Evolutionary conservation across 176 grass and related monocot genomes (phyloP).

Genomic region (Secale cereale): DNA sequence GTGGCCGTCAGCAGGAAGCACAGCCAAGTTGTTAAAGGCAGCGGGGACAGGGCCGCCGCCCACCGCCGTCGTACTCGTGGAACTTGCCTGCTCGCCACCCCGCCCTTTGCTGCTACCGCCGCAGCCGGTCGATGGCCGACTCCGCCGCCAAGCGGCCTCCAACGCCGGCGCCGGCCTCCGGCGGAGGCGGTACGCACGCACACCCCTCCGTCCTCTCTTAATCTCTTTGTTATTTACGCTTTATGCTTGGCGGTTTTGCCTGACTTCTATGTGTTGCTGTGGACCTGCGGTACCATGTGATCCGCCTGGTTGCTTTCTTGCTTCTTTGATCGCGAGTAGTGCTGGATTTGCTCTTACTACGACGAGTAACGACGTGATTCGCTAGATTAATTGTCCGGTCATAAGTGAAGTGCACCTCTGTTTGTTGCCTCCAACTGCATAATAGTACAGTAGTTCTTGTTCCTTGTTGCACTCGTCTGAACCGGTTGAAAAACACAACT

Average conservation of each 20-base stretch:
- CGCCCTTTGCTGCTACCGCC: background rate
- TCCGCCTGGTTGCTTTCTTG: background rate
- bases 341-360: background rate
- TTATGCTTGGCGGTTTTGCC: background rate
- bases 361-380: background rate
- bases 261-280: background rate
- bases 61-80: background rate
- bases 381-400: background rate
- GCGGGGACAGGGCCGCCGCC: background rate
- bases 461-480: background rate
- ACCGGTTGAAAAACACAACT: background rate
- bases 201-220: background rate
- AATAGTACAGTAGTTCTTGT: background rate
- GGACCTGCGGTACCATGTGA: background rate
- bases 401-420: background rate
- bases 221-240: background rate
- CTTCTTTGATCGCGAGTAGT: background rate
- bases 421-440: background rate
- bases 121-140: slow-evolving; percentile 1
- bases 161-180: background rate
- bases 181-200: background rate
- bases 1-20: background rate
- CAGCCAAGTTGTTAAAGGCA: background rate
- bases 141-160: slow-evolving; percentile 16
- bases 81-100: background rate